phyloP scores from a whole-genome alignment of 371 early-diverging fungal genomes.

The Funneliformis caledonium region DNA sequence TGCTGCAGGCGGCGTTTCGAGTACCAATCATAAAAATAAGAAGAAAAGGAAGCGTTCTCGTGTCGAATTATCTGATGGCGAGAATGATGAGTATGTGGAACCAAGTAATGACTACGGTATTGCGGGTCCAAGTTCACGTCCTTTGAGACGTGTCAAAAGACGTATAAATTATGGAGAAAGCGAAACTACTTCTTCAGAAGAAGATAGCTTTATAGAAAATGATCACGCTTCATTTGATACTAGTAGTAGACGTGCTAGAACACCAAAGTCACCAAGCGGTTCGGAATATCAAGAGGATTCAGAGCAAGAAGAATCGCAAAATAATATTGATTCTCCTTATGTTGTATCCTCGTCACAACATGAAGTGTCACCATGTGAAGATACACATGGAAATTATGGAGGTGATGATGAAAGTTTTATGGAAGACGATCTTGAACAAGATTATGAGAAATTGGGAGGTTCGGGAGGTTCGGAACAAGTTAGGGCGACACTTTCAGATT shows the following conservation, averaged over 20 bases:
- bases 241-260: neutral
- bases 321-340: neutral
- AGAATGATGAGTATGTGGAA: neutral
- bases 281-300: neutral
- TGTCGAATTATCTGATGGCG: neutral
- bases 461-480: neutral
- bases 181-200: neutral
- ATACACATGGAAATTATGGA: neutral
- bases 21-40: neutral
- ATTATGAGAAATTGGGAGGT: neutral
- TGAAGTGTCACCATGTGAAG: neutral
- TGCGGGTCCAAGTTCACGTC: neutral
- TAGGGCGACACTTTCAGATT: neutral
- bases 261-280: neutral
- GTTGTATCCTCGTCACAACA: neutral
- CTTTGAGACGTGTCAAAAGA: neutral
- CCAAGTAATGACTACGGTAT: neutral
- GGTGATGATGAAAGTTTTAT: neutral
- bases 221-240: neutral
- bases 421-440: neutral
- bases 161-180: neutral
- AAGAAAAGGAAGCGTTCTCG: neutral
- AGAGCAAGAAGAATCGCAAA: conserved; percentile 12
- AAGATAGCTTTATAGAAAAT: neutral
- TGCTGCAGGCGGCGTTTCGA: neutral